phyloP scores from a whole-genome alignment of 192 early-diverging fungal species.

The Jimgerdemannia lactiflua region DNA sequence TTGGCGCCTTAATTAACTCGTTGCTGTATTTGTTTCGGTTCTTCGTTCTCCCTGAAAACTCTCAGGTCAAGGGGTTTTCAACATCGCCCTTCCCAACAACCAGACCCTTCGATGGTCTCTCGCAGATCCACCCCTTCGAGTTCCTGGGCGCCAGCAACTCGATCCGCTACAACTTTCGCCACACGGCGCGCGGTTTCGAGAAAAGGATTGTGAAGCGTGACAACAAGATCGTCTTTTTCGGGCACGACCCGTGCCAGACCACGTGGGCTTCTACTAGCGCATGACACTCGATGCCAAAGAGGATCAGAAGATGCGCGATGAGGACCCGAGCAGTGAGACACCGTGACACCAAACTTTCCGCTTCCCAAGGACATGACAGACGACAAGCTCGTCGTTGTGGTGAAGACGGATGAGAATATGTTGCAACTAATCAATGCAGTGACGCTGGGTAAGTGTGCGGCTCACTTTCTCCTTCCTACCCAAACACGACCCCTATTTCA shows the following conservation, averaged over 20 bases:
- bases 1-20: conserved; percentile 5
- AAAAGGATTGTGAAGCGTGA: conserved; percentile 29
- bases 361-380: conserved; percentile 14
- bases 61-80: conserved; percentile 28
- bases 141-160: neutral
- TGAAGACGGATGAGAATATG: conserved; percentile 34
- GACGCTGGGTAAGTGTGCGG: neutral
- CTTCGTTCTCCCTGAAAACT: neutral
- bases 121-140: conserved; percentile 22
- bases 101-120: conserved; percentile 38
- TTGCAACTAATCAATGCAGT: conserved; percentile 26
- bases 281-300: neutral
- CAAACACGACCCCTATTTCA: too few relatives aligned
- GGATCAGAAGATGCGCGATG: neutral
- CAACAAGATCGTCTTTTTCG: conserved; percentile 31
- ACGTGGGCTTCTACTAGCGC: conserved; percentile 6
- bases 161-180: conserved; percentile 3
- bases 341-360: conserved; percentile 37
- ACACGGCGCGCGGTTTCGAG: conserved; percentile 28
- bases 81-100: conserved; percentile 26
- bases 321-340: conserved; percentile 4
- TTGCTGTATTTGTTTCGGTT: neutral
- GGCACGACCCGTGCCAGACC: conserved; percentile 33
- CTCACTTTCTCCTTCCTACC: neutral
- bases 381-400: conserved; percentile 24